phyloP scores from a whole-genome alignment of 257 asterid species.

The Solanum dulcamara region DNA sequence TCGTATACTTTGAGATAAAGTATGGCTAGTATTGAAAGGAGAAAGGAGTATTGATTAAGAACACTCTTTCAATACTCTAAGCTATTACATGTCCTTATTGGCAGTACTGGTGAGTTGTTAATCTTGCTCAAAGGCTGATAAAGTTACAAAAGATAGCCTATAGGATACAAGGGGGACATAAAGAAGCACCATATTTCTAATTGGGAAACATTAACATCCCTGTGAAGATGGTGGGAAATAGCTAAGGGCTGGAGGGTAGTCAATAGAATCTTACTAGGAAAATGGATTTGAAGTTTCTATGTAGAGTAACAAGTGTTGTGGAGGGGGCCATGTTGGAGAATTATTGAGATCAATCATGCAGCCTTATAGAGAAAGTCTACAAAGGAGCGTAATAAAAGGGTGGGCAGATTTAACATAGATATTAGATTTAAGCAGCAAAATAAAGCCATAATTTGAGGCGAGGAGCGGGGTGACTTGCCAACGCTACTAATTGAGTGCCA shows the following conservation, averaged over 20 bases:
- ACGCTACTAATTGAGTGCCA: no score
- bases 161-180: not conserved
- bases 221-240: not conserved
- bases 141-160: not conserved
- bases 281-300: not conserved
- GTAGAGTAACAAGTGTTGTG: not conserved
- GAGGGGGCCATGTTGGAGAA: not conserved
- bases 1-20: not conserved
- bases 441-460: not conserved
- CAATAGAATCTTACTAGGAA: not conserved
- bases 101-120: not conserved
- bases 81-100: not conserved
- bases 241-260: not conserved
- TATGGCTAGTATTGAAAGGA: not conserved
- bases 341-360: not conserved
- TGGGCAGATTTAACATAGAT: not conserved
- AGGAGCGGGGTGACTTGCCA: no score
- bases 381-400: not conserved
- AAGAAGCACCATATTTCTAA: not conserved
- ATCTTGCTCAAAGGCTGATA: not conserved
- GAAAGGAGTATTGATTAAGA: not conserved
- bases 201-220: not conserved
- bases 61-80: not conserved
- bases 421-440: not conserved
- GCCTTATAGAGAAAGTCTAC: not conserved